Percentiles rank a stretch among this genome's conserved stretches.
Evolutionary conservation across 441 rosid species (phyloP).

Genomic region (Theobroma grandiflorum): DNA sequence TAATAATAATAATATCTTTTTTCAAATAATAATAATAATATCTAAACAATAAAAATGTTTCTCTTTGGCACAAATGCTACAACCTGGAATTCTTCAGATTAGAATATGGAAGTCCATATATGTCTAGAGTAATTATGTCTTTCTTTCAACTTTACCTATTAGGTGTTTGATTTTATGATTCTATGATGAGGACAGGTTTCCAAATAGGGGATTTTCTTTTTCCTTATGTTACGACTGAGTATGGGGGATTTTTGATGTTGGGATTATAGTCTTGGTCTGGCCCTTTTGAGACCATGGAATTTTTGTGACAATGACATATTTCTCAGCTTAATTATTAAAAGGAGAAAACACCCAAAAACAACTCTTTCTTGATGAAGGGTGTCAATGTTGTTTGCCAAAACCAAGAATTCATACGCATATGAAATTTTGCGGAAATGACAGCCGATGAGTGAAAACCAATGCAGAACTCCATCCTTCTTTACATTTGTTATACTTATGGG

Average conservation of each 20-base stretch:
- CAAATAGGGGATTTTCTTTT: not conserved
- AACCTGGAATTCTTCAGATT: no score
- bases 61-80: no score
- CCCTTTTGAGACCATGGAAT: not conserved
- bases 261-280: not conserved
- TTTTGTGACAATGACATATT: not conserved
- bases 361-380: not conserved
- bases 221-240: not conserved
- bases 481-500: not conserved
- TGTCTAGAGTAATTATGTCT: no score
- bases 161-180: no score
- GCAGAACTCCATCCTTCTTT: not conserved
- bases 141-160: no score
- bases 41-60: no score
- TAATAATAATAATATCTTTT: no score
- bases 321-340: not conserved
- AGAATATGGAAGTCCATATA: no score
- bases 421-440: no score
- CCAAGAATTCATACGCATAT: not conserved
- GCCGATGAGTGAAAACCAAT: not conserved
- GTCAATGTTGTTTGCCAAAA: not conserved
- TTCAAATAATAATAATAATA: no score
- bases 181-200: no score
- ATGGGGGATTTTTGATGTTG: not conserved
- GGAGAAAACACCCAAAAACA: not conserved